Conservation (phyloP, 495 filamentous ascomycete species). For the Penicillium malachiteum region DNA sequence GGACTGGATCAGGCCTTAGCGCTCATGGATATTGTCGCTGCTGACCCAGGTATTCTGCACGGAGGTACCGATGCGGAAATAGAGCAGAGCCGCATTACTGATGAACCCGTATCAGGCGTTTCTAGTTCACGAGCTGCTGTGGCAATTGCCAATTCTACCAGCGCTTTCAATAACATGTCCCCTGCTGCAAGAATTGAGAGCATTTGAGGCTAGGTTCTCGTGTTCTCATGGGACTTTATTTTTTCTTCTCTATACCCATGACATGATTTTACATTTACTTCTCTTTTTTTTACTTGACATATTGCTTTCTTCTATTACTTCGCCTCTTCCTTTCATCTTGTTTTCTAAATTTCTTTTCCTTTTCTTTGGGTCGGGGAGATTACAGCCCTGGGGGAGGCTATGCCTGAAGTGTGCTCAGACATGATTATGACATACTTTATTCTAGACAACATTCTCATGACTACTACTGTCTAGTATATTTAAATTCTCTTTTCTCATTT, state of each 20-base stretch:
- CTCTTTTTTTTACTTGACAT: no score
- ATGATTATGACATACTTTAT: neutral
- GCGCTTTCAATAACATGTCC: neutral
- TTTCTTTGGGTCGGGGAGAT: neutral
- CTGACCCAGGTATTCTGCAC: conserved; percentile 30
- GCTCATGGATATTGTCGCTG: conserved; percentile 36
- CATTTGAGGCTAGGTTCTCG: no score
- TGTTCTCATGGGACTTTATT: no score
- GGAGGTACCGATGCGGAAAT: conserved; percentile 14
- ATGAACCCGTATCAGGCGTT: neutral
- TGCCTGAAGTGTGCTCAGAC: neutral
- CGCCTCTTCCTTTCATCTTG: no score
- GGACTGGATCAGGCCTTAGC: conserved; percentile 50
- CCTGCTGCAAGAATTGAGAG: no score
- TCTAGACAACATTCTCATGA: neutral
- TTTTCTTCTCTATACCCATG: no score
- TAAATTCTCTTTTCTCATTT: neutral
- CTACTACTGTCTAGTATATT: neutral
- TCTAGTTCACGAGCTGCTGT: neutral
- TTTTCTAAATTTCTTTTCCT: neutral
- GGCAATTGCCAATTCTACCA: no score
- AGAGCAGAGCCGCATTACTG: neutral
- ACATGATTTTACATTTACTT: no score
- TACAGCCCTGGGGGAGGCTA: no score
- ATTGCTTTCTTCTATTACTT: no score